Evolutionary conservation across 805 yeast genomes (phyloP).

Genomic region (Saccharomycopsis microspora): DNA sequence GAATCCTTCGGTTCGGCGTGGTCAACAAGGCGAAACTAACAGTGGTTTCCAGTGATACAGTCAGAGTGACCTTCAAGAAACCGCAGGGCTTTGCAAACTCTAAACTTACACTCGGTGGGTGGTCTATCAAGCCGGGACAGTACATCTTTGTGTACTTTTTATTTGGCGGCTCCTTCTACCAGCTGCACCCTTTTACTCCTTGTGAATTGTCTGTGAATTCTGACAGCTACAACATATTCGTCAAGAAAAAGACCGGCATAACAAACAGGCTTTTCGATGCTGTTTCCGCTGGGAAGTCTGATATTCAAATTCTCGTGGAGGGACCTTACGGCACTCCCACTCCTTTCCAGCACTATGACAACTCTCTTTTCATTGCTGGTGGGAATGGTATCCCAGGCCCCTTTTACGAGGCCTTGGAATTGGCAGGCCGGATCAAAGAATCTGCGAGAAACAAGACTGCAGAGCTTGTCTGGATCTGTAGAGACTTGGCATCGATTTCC

Average conservation of each 20-base stretch:
- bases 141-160: slow-evolving; percentile 48
- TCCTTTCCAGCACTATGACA: slow-evolving; percentile 28
- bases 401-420: slow-evolving; percentile 28
- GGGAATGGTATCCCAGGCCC: slow-evolving; percentile 45
- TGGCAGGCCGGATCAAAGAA: slow-evolving; percentile 19
- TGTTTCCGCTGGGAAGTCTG: slow-evolving; percentile 22
- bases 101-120: slow-evolving; percentile 14
- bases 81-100: slow-evolving; percentile 24
- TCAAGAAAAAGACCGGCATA: slow-evolving; percentile 46
- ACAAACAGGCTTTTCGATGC: slow-evolving; percentile 31
- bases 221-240: slow-evolving; percentile 29
- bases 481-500: slow-evolving; percentile 36
- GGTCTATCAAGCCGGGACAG: slow-evolving; percentile 44
- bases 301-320: slow-evolving; percentile 33
- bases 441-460: slow-evolving; percentile 22
- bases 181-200: slow-evolving; percentile 65
- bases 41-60: slow-evolving; percentile 28
- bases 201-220: slow-evolving; percentile 29
- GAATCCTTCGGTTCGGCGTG: slow-evolving; percentile 49
- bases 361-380: slow-evolving; percentile 34
- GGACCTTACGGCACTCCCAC: slow-evolving; percentile 53
- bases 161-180: slow-evolving; percentile 44
- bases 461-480: slow-evolving; percentile 53
- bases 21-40: slow-evolving; percentile 17
- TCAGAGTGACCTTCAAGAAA: slow-evolving; percentile 29